Evolutionary conservation across 2,329 filamentous ascomycete genomes (phyloP).

Genomic region (Aulographum hederae): DNA sequence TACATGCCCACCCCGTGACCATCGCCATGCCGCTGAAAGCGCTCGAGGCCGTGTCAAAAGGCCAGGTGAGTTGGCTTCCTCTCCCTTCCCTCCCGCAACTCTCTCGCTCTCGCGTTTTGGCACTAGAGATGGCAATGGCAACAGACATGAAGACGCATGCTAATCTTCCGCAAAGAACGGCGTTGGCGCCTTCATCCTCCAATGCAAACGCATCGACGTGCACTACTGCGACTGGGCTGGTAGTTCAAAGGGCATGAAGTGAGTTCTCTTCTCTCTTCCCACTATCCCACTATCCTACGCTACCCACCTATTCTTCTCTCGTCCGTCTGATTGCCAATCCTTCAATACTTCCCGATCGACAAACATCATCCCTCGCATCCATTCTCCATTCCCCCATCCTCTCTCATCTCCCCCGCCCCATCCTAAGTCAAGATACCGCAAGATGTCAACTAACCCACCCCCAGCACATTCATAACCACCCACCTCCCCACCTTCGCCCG

Average conservation of each 20-base stretch:
- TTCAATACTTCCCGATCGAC: constrained; percentile 1
- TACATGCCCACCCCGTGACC: too few species aligned
- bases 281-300: constrained; percentile 4
- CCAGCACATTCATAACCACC: constrained; percentile 63
- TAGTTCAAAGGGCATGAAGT: constrained; percentile 92
- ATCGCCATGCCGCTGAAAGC: constrained; percentile 31
- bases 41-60: constrained; percentile 34
- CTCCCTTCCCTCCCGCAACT: constrained; percentile 4
- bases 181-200: constrained; percentile 87
- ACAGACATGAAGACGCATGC: constrained; percentile 6
- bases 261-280: constrained; percentile 19
- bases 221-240: constrained; percentile 96
- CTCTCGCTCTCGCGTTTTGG: neutral
- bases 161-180: constrained; percentile 50
- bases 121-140: constrained; percentile 1
- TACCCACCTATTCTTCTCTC: too few species aligned
- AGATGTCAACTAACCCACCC: constrained; percentile 1
- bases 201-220: constrained; percentile 90
- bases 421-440: neutral
- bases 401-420: too few species aligned
- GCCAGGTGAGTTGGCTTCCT: constrained; percentile 27
- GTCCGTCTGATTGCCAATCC: constrained; percentile 3
- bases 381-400: neutral
- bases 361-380: constrained; percentile 3
- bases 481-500: constrained; percentile 61